Evolutionary conservation across 768 basidiomycete genomes (phyloP).

Genomic region (Ramaria sp.): DNA sequence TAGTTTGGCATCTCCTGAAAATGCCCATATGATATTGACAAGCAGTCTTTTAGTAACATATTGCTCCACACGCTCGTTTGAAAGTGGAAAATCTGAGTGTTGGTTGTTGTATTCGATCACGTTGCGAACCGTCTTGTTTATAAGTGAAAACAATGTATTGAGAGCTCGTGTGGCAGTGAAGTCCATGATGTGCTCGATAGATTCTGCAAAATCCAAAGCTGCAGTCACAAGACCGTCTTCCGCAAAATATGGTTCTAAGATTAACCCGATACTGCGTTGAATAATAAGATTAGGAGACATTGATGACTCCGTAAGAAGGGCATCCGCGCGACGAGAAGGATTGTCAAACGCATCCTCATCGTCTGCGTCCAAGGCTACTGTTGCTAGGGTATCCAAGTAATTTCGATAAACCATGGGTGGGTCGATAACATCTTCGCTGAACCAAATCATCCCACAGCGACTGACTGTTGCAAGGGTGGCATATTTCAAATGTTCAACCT

Average conservation of each 20-base stretch:
- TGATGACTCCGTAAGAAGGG: slow-evolving; percentile 19
- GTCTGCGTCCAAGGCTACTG: slow-evolving; percentile 73
- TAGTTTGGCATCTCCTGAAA: slow-evolving; percentile 91
- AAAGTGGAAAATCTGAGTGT: slow-evolving; percentile 89
- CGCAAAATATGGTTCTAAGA: slow-evolving; percentile 75
- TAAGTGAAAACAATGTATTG: slow-evolving; percentile 90
- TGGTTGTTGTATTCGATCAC: slow-evolving; percentile 91
- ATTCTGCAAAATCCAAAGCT: slow-evolving; percentile 68
- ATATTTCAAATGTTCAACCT: slow-evolving; percentile 95
- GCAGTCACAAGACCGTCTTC: slow-evolving; percentile 71
- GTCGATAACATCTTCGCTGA: slow-evolving; percentile 92
- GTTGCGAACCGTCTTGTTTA: slow-evolving; percentile 93
- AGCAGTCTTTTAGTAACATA: slow-evolving; percentile 86
- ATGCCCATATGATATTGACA: slow-evolving; percentile 94
- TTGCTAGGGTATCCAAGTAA: slow-evolving; percentile 69
- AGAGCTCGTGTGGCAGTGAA: slow-evolving; percentile 87
- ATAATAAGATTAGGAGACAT: slow-evolving; percentile 55
- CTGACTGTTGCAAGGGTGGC: slow-evolving; percentile 97
- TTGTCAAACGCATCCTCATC: slow-evolving; percentile 69
- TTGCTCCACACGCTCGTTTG: slow-evolving; percentile 75
- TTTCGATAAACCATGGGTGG: slow-evolving; percentile 86
- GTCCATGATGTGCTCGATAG: slow-evolving; percentile 98
- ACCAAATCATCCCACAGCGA: slow-evolving; percentile 99
- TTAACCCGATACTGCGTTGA: slow-evolving; percentile 62
- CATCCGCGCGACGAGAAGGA: slow-evolving; percentile 49